Conservation (phyloP, 768 basidiomycete genomes). For the Tricholoma sp. region DNA sequence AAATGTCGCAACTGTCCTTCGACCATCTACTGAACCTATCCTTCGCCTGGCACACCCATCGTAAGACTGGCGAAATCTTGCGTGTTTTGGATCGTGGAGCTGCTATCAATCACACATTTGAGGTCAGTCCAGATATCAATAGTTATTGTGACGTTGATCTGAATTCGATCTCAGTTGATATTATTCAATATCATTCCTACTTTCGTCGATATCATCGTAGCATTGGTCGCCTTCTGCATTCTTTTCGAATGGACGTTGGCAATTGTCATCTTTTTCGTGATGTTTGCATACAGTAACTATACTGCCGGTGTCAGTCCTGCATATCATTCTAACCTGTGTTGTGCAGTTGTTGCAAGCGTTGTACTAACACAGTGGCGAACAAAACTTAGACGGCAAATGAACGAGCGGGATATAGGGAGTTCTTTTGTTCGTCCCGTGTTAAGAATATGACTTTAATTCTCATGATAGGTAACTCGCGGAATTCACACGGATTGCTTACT, state of each 20-base stretch:
- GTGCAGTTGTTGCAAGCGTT: conserved; percentile 40
- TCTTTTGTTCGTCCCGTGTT: background rate
- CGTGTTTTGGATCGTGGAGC: conserved; percentile 80
- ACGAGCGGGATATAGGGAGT: conserved; percentile 73
- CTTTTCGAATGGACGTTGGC: conserved; percentile 65
- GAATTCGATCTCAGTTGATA: conserved; percentile 44
- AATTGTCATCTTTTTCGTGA: conserved; percentile 63
- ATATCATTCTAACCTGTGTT: conserved; percentile 1
- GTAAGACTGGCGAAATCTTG: conserved; percentile 83
- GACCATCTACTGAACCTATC: conserved; percentile 86
- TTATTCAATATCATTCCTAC: conserved; percentile 84
- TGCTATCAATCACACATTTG: conserved; percentile 79
- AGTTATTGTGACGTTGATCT: background rate
- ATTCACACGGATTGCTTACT: conserved; percentile 80
- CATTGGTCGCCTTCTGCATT: conserved; percentile 59
- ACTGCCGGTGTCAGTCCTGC: background rate
- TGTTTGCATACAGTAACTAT: conserved; percentile 66
- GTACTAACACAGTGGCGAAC: conserved; percentile 71
- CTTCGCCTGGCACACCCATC: conserved; percentile 75
- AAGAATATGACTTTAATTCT: background rate
- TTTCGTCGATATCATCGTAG: conserved; percentile 73
- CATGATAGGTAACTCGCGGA: conserved; percentile 59
- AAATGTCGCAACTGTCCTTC: conserved; percentile 84
- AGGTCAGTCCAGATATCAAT: conserved; percentile 32
- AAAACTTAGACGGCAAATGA: conserved; percentile 71